Evolutionary conservation across 345 rosid species (phyloP).

Genomic region (Adansonia digitata): DNA sequence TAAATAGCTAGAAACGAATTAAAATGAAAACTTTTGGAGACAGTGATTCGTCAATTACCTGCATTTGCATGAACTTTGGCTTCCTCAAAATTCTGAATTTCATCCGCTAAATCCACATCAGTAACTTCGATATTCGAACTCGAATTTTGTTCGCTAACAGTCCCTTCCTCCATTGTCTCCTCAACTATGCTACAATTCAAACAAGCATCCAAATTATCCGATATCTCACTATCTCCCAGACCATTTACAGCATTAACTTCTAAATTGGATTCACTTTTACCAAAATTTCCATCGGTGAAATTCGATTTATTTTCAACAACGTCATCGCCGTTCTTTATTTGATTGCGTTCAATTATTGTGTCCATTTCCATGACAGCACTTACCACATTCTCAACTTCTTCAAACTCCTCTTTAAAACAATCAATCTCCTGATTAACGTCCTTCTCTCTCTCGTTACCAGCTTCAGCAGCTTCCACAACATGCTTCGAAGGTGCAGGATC

Average conservation of each 20-base stretch:
- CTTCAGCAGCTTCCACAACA: background rate
- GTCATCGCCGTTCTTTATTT: background rate
- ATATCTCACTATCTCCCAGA: background rate
- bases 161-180: background rate
- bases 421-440: background rate
- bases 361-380: constrained; percentile 5
- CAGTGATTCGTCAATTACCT: background rate
- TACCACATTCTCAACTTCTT: constrained; percentile 13
- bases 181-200: background rate
- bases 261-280: background rate
- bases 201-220: constrained; percentile 1
- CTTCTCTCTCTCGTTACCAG: background rate
- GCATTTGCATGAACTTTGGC: background rate
- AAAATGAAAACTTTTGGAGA: background rate
- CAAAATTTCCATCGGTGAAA: background rate
- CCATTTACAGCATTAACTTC: background rate
- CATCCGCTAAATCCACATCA: background rate
- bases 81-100: background rate
- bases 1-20: background rate
- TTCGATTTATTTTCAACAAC: background rate
- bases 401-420: constrained; percentile 13
- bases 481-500: background rate
- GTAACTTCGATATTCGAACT: background rate
- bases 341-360: background rate
- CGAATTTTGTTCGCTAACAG: background rate